Evolutionary conservation across 768 basidiomycete genomes (phyloP).

Genomic region (Boletellus ananas): DNA sequence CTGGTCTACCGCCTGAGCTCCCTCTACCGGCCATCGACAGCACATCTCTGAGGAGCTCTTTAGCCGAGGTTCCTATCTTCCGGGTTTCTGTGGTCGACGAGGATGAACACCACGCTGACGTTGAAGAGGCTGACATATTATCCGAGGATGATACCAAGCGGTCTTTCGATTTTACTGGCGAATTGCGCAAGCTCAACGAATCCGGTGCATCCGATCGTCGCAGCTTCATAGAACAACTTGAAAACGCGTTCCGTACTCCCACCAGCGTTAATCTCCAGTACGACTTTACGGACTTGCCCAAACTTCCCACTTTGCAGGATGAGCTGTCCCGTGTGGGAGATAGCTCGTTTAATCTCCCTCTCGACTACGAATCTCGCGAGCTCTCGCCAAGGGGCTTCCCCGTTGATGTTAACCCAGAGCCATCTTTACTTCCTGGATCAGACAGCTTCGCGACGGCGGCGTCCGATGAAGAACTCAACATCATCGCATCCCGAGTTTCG

Average conservation of each 20-base stretch:
- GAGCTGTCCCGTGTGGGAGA: conserved; percentile 25
- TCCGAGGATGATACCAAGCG: conserved; percentile 71
- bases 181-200: conserved; percentile 65
- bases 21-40: conserved; percentile 33
- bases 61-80: conserved; percentile 37
- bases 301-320: conserved; percentile 37
- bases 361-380: conserved; percentile 15
- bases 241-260: conserved; percentile 75
- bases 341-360: conserved; percentile 17
- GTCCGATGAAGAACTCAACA: conserved; percentile 33
- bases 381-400: conserved; percentile 15
- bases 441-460: conserved; percentile 29
- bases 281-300: conserved; percentile 45
- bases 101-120: conserved; percentile 36
- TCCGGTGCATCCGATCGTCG: conserved; percentile 62
- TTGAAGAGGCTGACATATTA: conserved; percentile 38
- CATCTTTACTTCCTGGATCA: conserved; percentile 38
- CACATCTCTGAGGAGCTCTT: conserved; percentile 7
- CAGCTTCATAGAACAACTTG: conserved; percentile 81
- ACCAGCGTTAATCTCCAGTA: conserved; percentile 60
- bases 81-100: conserved; percentile 45
- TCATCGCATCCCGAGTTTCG: conserved; percentile 14
- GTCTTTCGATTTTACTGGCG: conserved; percentile 83
- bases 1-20: conserved; percentile 41
- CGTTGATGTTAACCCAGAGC: conserved; percentile 29